Base-by-base conservation (phyloP, 768 basidiomycete species). In the Tubosaeta sp. region DNA sequence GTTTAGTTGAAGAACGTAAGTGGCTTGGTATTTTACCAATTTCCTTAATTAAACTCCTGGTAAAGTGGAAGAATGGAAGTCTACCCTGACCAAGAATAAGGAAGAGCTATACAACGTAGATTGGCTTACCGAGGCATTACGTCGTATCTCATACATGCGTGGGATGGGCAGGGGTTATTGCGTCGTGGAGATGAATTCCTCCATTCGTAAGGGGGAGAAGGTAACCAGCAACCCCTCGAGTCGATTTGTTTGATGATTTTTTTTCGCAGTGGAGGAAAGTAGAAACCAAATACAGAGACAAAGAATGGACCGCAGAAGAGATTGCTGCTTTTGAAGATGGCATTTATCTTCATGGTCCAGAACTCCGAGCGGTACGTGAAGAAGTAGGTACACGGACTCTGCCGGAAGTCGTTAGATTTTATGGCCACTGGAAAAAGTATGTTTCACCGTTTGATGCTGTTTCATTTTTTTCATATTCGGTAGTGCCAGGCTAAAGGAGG, bases 401-500 rank as follows among this genome's bases (percentile, higher is more conserved):
- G 61, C 74, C 79, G 25, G 91, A 93, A 61, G 81, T 91, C 6
- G 90, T 93, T 25, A 80, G 89, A 16, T 91, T 84, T 68, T 93
- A 89, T 59, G 86, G 83, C 4, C 84, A 81, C 53, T 93, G 90
- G 90, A 93, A 93, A 73, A 88, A 80, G 90, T 90, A 60, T 34
- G 69, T 56, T 18, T 49, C 13, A 6, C 18, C 40, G 54, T 22
- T 40, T 49, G 24, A 40, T 54, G 45, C 39, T 24, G 18, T 52
- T 39, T 48, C 42, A 14, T 51, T 47, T n/a, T 47, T 55, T 51
- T 49, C 54, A 63, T 27, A 6, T 18, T 45, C 8, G 43, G 36
- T 51, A 90, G 88, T 60, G 68, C 71, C 46, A 86, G 79, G 63
- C 75, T 91, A 16, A 78, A 82, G 29, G 86, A 89, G 65, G 85